Conservation (phyloP, 202 grass and related monocot species). For the Thinopyrum obtusiflorum region DNA sequence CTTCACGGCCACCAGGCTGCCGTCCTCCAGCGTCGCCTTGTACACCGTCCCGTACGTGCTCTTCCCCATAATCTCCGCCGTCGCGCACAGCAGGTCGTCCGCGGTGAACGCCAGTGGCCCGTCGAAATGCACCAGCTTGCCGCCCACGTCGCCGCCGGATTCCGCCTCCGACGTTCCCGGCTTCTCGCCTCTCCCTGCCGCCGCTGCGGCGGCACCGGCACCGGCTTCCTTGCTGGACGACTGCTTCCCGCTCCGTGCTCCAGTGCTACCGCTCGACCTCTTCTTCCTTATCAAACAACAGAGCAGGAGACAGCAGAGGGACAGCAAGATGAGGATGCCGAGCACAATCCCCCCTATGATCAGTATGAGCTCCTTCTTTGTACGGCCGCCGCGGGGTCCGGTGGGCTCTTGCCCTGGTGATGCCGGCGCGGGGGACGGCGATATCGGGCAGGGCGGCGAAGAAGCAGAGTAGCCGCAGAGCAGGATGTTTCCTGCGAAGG, state of each 20-base stretch:
- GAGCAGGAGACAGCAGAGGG: conserved; percentile 56
- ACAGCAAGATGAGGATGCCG: conserved; percentile 35
- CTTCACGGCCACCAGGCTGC: conserved; percentile 73
- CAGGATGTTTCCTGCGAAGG: conserved; percentile 63
- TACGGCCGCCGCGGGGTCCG: neutral
- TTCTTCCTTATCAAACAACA: conserved; percentile 48
- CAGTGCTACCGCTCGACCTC: neutral
- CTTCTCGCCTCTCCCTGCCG: conserved; percentile 37
- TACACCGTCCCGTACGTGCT: conserved; percentile 86
- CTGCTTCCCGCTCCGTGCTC: conserved; percentile 30
- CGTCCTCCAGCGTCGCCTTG: conserved; percentile 75
- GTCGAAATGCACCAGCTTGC: conserved; percentile 82
- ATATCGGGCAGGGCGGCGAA: conserved; percentile 33
- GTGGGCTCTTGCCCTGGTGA: neutral
- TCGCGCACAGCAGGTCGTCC: conserved; percentile 71
- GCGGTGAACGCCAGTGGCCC: conserved; percentile 69
- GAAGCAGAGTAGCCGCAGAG: conserved; percentile 71
- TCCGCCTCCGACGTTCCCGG: conserved; percentile 43
- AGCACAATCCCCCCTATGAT: conserved; percentile 38
- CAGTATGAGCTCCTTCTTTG: conserved; percentile 46
- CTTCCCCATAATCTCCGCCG: conserved; percentile 88
- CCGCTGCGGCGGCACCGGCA: neutral
- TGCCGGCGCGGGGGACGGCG: conserved; percentile 35
- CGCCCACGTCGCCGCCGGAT: conserved; percentile 62
- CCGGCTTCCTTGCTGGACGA: conserved; percentile 27